Conservation (phyloP, 1,284 basidiomycete genomes). For the Cystobasidium pallidum region DNA sequence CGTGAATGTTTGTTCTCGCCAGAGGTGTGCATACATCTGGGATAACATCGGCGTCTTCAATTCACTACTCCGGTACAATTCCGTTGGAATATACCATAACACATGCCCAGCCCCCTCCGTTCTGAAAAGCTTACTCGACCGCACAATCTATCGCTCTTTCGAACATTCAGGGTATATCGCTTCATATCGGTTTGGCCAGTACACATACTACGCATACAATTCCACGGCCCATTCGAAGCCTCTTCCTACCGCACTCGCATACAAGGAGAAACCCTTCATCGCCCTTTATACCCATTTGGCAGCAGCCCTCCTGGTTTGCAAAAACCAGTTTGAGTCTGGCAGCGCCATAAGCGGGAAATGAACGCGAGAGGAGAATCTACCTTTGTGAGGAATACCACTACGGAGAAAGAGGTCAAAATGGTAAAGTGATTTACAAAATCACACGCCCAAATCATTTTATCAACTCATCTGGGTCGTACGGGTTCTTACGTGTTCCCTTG, state of each 20-base stretch:
- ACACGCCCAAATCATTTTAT: constrained; percentile 5
- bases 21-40: too few species aligned
- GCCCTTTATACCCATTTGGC: background rate
- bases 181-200: too few species aligned
- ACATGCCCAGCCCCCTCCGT: too few species aligned
- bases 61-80: too few species aligned
- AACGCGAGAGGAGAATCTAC: too few species aligned
- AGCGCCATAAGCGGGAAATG: background rate
- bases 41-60: too few species aligned
- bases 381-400: background rate
- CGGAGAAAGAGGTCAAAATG: constrained; percentile 39
- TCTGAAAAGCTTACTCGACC: too few species aligned
- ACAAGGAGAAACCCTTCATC: background rate
- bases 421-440: background rate
- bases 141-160: too few species aligned
- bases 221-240: constrained; percentile 39
- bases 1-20: too few species aligned
- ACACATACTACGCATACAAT: background rate
- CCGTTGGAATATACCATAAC: too few species aligned
- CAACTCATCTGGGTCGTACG: background rate
- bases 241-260: constrained; percentile 22
- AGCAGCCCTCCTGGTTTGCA: constrained; percentile 3
- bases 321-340: background rate
- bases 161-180: too few species aligned
- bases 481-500: background rate